Base-by-base conservation (phyloP, 208 protist genomes). In the Crithidia thermophila region DNA sequence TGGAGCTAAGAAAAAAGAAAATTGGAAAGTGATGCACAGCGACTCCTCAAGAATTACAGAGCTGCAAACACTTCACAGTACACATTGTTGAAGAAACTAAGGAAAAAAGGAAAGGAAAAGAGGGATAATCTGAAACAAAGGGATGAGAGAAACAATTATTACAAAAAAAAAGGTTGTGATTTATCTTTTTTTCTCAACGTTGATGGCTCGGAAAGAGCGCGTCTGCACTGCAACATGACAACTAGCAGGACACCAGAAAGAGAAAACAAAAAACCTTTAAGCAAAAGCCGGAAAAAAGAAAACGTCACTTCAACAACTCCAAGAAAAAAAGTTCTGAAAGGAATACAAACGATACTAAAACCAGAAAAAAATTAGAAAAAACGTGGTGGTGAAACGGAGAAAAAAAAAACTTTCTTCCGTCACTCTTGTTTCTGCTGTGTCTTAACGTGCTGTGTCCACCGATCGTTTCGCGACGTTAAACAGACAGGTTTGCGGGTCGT, bases 401-500 rank as follows among this genome's bases (percentile, higher is more conserved):
- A 52, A 28, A 21, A 37, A 56, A 52, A 8, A 47, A 47, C 10
- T 51, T 30, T 31, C 3, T 5, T 40, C n/a, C n/a, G n/a, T n/a
- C n/a, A n/a, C n/a, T n/a, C n/a, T n/a, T n/a, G n/a, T n/a, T n/a
- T n/a, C n/a, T n/a, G n/a, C n/a, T n/a, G n/a, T n/a, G n/a, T n/a
- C n/a, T n/a, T n/a, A n/a, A n/a, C n/a, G n/a, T n/a, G n/a, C n/a
- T n/a, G n/a, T n/a, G n/a, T n/a, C n/a, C n/a, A n/a, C n/a, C n/a
- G n/a, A n/a, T n/a, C n/a, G n/a, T n/a, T n/a, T n/a, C n/a, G n/a
- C n/a, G n/a, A n/a, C 77, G 13, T 75, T 60, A 36, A 87, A 71
- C 18, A 70, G 71, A 21, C 45, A 56, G 13, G 82, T 81, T 36
- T 79, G 78, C 40, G 74, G 46, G 8, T 62, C 68, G 5, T n/a